phyloP scores from a whole-genome alignment of 2,329 filamentous ascomycete species.

The Penicillium sp. region DNA sequence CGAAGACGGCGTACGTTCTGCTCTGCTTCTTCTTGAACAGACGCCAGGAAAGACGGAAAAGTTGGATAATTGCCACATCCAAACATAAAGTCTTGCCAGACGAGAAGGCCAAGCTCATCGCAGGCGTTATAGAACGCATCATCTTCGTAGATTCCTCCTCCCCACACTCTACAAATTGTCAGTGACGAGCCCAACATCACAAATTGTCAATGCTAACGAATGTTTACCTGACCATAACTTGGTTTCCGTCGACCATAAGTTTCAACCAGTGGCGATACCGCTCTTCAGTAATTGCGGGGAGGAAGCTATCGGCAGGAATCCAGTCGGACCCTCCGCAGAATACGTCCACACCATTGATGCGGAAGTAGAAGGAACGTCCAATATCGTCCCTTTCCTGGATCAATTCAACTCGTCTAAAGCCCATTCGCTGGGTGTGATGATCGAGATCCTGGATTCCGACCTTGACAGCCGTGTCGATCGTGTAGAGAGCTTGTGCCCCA shows the following conservation, averaged over 20 bases:
- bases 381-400: too few species aligned
- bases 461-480: background rate
- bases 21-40: conserved; percentile 60
- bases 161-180: conserved; percentile 47
- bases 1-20: conserved; percentile 62
- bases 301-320: too few species aligned
- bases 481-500: background rate
- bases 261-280: too few species aligned
- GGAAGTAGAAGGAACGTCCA: too few species aligned
- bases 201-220: background rate
- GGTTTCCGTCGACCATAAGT: background rate
- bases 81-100: conserved; percentile 79
- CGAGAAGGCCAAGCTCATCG: conserved; percentile 67
- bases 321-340: too few species aligned
- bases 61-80: conserved; percentile 68
- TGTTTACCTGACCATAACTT: background rate
- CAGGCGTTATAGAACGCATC: conserved; percentile 66
- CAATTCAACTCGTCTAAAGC: too few species aligned
- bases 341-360: too few species aligned
- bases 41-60: conserved; percentile 56
- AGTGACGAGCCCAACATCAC: background rate
- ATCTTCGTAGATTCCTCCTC: conserved; percentile 69
- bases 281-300: too few species aligned
- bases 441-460: background rate
- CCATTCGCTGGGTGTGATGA: background rate